Evolutionary conservation across 2,329 filamentous ascomycete species (phyloP), one percentile per base, ranked within the genome.

Genomic region (Westerdykella sp.): DNA sequence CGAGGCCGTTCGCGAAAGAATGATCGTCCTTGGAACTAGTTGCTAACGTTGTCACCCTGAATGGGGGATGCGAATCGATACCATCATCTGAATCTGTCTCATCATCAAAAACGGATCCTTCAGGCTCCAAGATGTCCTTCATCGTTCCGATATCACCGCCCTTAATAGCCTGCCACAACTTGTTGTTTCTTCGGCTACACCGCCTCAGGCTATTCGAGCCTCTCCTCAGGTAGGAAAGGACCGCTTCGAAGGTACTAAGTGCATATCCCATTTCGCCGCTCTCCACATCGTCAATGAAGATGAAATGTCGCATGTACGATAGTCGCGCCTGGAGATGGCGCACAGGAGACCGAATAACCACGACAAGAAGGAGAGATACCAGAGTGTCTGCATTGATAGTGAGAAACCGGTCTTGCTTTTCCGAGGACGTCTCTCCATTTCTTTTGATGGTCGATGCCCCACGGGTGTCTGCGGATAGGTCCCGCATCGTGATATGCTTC

Each of bases 221-320:
- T 47, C 83, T 79, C 7, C 83, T 79, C 2, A 98, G 78, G 62
- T 98, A 97, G 1, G 87, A 83, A 28, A 98, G 69, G 0, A 98
- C 93, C 6, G 89, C 93, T 66, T 98, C 93, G 47, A 97, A 87
- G 0, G 93, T 98, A 66, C 91, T 97, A 40, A 98, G 69, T 0
- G 91, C 90, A 66, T 98, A 98, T 7, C 93, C 93, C 74, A 94
- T 84, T 69, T 98, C 93, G 39, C 93, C 93, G 48, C 83, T 94
- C 53, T 98, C 93, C 7, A 98, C 89, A 68, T 98, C 93, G 56
- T 97, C 93, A 40, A 95, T 90, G 67, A 95, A 98, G 53, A 96
- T 93, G 61, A 96, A 98, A 59, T 95, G 88, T 35, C 91, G 85
- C 76, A 97, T 95, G 63, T 97, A 98, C n/a, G 85, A 76, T 37